Evolutionary conservation across 805 yeast genomes (phyloP).

Genomic region (Ogataea polymorpha): DNA sequence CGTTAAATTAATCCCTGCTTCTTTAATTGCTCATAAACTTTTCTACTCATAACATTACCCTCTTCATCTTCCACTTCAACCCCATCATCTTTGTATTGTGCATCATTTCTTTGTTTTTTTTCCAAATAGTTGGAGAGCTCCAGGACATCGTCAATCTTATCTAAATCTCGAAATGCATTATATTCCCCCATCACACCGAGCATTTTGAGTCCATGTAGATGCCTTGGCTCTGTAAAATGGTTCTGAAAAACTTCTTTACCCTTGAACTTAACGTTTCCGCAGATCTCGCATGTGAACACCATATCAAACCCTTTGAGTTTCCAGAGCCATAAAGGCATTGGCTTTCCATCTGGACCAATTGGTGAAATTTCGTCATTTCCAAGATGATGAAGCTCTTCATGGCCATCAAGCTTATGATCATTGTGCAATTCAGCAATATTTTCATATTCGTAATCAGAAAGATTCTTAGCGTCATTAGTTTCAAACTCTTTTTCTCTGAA

Average conservation of each 20-base stretch:
- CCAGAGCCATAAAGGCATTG: constrained; percentile 91
- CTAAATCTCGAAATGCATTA: constrained; percentile 57
- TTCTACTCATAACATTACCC: constrained; percentile 87
- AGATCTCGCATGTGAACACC: constrained; percentile 76
- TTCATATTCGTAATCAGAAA: constrained; percentile 33
- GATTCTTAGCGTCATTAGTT: constrained; percentile 41
- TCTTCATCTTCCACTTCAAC: constrained; percentile 88
- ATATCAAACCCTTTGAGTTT: constrained; percentile 82
- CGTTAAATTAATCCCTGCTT: constrained; percentile 74
- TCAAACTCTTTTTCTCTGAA: constrained; percentile 59
- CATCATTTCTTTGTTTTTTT: constrained; percentile 34
- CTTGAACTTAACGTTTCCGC: constrained; percentile 69
- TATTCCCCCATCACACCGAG: constrained; percentile 61
- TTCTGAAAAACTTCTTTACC: constrained; percentile 71
- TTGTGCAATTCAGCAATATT: constrained; percentile 1
- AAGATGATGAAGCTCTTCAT: too few species aligned
- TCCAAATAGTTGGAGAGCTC: constrained; percentile 50
- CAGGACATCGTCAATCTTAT: constrained; percentile 64
- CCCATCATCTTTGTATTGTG: constrained; percentile 47
- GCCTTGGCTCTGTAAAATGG: constrained; percentile 74
- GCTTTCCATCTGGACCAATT: constrained; percentile 82
- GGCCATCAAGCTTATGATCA: too few species aligned
- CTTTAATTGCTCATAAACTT: constrained; percentile 79
- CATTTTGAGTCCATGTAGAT: constrained; percentile 67
- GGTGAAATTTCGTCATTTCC: constrained; percentile 45